Conservation (phyloP, 352 stramenopile genomes). For the Phytophthora colocasiae region DNA sequence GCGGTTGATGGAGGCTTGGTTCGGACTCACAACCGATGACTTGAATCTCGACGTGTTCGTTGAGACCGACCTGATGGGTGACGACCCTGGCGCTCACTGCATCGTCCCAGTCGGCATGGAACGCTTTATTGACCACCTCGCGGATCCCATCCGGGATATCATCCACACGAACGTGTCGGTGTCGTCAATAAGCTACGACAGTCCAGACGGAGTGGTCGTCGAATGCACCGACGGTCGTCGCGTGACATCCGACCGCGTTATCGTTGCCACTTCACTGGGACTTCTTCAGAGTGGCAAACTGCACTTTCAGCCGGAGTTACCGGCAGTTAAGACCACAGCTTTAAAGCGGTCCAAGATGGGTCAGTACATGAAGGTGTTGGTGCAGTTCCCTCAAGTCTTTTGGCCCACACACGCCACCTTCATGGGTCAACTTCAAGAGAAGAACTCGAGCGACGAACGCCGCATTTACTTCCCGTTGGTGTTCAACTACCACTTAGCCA, state of each 20-base stretch:
- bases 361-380: conserved; percentile 76
- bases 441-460: conserved; percentile 3
- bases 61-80: conserved; percentile 41
- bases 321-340: conserved; percentile 49
- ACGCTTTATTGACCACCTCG: conserved; percentile 53
- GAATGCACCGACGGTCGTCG: conserved; percentile 36
- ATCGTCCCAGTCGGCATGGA: conserved; percentile 64
- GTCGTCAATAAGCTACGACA: conserved; percentile 40
- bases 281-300: conserved; percentile 58
- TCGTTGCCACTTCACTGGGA: conserved; percentile 67
- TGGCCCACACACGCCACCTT: conserved; percentile 61
- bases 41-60: conserved; percentile 41
- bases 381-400: conserved; percentile 76
- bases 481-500: conserved; percentile 68
- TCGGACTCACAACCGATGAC: conserved; percentile 44
- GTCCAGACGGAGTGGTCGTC: conserved; percentile 41
- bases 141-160: conserved; percentile 37
- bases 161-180: conserved; percentile 48
- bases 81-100: conserved; percentile 61
- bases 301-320: conserved; percentile 59
- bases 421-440: conserved; percentile 47
- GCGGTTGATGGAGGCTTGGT: conserved; percentile 64
- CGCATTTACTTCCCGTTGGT: conserved; percentile 63
- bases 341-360: conserved; percentile 67
- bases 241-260: conserved; percentile 48